These are phyloP conservation scores for Naganishia kalamii DNA, from an alignment of 768 basidiomycete genomes.

Conservation along the genomic window DNA sequence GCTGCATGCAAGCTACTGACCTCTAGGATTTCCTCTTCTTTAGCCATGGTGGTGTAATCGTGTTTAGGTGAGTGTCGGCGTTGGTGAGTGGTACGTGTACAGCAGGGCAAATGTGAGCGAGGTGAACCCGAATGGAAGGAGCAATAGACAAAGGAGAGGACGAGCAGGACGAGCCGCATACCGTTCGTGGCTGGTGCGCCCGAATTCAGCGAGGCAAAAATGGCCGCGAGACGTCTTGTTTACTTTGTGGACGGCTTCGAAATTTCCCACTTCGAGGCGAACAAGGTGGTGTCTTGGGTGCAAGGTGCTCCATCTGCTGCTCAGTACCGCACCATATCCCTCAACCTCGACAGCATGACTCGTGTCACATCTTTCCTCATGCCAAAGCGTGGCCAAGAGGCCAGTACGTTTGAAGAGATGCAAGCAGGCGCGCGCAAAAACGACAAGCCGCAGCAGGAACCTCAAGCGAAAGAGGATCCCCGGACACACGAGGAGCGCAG, in stretches of 20 bases:
- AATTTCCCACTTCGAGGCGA: too few relatives aligned
- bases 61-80: background rate
- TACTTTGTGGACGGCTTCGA: too few relatives aligned
- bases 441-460: constrained; percentile 26
- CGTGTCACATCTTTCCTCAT: constrained; percentile 44
- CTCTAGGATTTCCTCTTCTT: constrained; percentile 16
- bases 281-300: too few relatives aligned
- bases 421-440: background rate
- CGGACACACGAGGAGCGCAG: background rate
- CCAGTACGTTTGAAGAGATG: constrained; percentile 42
- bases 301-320: too few relatives aligned
- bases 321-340: background rate
- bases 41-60: background rate
- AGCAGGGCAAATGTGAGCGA: background rate
- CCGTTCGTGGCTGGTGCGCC: too few relatives aligned
- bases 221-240: too few relatives aligned
- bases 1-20: background rate
- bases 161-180: too few relatives aligned
- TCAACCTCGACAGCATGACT: constrained; percentile 30
- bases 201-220: too few relatives aligned
- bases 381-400: constrained; percentile 33
- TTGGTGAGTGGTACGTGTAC: background rate
- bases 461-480: constrained; percentile 11
- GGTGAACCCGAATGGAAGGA: too few relatives aligned
- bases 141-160: too few relatives aligned